These are phyloP conservation scores for Rhinocladiella similis DNA, from an alignment of 2,329 filamentous ascomycete species.

Conservation along the genomic window DNA sequence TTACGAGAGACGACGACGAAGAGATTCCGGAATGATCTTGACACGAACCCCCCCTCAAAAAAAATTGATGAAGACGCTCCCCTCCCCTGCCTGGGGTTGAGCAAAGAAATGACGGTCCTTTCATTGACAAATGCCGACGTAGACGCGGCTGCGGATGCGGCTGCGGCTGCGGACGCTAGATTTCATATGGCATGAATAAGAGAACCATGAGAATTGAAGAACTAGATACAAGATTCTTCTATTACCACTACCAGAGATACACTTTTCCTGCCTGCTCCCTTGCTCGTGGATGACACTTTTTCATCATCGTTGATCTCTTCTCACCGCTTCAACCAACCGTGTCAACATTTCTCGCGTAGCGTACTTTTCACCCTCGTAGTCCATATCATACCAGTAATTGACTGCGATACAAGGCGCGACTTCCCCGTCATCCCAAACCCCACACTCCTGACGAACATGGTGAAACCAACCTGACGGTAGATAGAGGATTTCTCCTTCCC, in stretches of 20 bases:
- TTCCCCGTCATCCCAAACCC: slow-evolving; percentile 21
- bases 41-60: background rate
- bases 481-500: slow-evolving; percentile 28
- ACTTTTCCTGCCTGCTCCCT: too few species aligned
- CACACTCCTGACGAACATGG: slow-evolving; percentile 29
- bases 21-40: slow-evolving; percentile 1
- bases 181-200: too few species aligned
- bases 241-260: too few species aligned
- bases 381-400: slow-evolving; percentile 32
- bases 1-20: slow-evolving; percentile 2
- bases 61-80: too few species aligned
- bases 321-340: slow-evolving; percentile 17
- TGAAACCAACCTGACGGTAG: slow-evolving; percentile 30
- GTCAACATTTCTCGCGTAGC: slow-evolving; percentile 43
- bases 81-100: too few species aligned
- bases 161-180: too few species aligned
- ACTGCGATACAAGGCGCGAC: slow-evolving; percentile 28
- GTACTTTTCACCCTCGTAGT: slow-evolving; percentile 43
- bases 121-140: too few species aligned
- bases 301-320: background rate
- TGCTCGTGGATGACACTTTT: too few species aligned
- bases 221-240: too few species aligned
- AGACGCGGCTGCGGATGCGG: too few species aligned
- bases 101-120: too few species aligned
- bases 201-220: too few species aligned